Evolutionary conservation across 164 flowering plant species (phyloP).

Genomic region (Tinospora cordifolia): DNA sequence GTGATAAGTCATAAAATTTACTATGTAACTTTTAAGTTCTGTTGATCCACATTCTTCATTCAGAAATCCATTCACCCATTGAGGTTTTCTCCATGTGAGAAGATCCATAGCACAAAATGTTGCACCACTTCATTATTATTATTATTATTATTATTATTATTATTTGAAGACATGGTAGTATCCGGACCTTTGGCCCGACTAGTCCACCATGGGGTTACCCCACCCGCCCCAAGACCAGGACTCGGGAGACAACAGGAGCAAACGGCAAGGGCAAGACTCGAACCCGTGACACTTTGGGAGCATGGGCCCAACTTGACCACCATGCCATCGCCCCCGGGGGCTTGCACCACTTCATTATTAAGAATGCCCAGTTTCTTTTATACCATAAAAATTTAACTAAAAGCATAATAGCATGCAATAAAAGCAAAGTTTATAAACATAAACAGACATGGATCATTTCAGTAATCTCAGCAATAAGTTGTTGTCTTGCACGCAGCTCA

Average conservation of each 20-base stretch:
- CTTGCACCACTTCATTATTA: background rate
- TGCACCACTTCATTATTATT: background rate
- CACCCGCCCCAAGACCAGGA: no score
- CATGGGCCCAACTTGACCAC: no score
- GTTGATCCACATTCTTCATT: background rate
- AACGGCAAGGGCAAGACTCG: no score
- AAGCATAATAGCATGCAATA: conserved; percentile 6
- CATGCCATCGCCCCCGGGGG: no score
- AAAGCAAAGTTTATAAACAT: conserved; percentile 8
- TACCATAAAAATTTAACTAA: background rate
- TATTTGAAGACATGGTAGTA: no score
- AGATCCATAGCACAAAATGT: background rate
- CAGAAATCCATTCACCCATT: background rate
- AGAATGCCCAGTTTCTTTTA: background rate
- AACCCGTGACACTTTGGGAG: no score
- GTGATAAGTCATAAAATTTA: background rate
- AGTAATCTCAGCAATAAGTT: conserved; percentile 82
- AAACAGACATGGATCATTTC: conserved; percentile 96
- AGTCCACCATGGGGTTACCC: no score
- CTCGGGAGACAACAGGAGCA: no score
- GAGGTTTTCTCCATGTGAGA: background rate
- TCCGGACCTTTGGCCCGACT: no score
- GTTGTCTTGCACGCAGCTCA: conserved; percentile 66
- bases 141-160: no score
- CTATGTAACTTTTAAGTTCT: no score